Percentiles rank a stretch among this genome's conserved stretches.
phyloP scores from a whole-genome alignment of 169 alveolate genomes.

The Babesia caballi region DNA sequence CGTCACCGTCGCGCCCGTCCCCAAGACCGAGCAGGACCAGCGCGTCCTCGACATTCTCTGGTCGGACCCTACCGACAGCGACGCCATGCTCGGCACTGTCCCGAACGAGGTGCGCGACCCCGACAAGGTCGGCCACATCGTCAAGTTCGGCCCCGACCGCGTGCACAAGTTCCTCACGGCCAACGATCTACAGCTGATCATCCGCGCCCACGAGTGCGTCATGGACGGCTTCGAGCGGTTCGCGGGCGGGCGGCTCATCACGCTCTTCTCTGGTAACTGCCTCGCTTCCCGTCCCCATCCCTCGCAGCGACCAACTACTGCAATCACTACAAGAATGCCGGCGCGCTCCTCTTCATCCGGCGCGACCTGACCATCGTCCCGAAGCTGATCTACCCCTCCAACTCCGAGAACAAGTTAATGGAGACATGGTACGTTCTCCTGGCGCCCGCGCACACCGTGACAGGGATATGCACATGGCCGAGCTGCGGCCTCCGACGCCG shows the following conservation, averaged over 20 bases:
- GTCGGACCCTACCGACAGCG: slow-evolving; percentile 99
- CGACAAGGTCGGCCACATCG: slow-evolving; percentile 98
- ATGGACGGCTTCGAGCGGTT: slow-evolving; percentile 99
- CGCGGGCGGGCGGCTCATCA: slow-evolving; percentile 98
- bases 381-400: slow-evolving; percentile 94
- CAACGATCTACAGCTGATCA: slow-evolving; percentile 80
- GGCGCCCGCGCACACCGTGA: neutral
- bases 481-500: slow-evolving; percentile 79
- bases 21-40: slow-evolving; percentile 86
- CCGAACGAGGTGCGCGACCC: slow-evolving; percentile 98
- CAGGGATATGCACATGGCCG: slow-evolving; percentile 82
- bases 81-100: slow-evolving; percentile 93
- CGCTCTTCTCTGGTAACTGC: slow-evolving; percentile 90
- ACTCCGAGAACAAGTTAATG: slow-evolving; percentile 65
- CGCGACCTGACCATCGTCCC: slow-evolving; percentile 96
- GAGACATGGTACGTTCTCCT: slow-evolving; percentile 31
- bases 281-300: neutral
- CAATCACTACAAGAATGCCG: slow-evolving; percentile 99
- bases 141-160: slow-evolving; percentile 95
- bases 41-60: slow-evolving; percentile 83
- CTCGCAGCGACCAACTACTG: slow-evolving; percentile 96
- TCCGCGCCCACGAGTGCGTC: slow-evolving; percentile 99
- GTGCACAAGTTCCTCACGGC: slow-evolving; percentile 85
- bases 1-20: slow-evolving; percentile 91
- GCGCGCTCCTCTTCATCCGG: slow-evolving; percentile 95